Percentiles rank a stretch among this genome's conserved stretches.
Conservation (phyloP, 257 asterid genomes). For the Lycium ferocissimum region DNA sequence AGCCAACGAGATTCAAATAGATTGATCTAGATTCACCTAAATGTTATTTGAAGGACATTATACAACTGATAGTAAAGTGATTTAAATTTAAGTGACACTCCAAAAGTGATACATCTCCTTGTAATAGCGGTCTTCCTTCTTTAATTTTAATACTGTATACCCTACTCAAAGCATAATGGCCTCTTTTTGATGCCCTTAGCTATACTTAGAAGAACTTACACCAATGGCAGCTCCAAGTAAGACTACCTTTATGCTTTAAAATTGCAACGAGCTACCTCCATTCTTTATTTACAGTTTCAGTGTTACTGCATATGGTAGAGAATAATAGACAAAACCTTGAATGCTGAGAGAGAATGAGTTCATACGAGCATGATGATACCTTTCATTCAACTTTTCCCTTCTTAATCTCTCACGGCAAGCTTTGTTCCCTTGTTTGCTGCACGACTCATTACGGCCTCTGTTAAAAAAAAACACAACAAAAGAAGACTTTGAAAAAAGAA, state of each 20-base stretch:
- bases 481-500: not conserved
- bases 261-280: conserved; percentile 16
- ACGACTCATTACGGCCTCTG: conserved; percentile 71
- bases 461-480: conserved; percentile 32
- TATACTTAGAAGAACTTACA: not conserved
- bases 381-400: conserved; percentile 83
- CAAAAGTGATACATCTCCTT: not conserved
- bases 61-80: not conserved
- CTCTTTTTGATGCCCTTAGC: not conserved
- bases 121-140: not conserved
- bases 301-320: not conserved
- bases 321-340: not conserved
- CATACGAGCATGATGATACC: conserved; percentile 42
- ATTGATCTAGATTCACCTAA: not conserved
- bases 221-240: not conserved
- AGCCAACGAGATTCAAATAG: not conserved
- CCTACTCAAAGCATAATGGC: not conserved
- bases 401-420: conserved; percentile 92
- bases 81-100: not conserved
- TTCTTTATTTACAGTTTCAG: not conserved
- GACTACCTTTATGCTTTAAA: not conserved
- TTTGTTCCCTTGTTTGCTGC: conserved; percentile 65
- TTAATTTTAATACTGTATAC: not conserved
- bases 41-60: not conserved
- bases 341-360: conserved; percentile 17